A percentile compares a stretch with the other conserved stretches of the same genome.
These are phyloP conservation scores for Raphidocelis subcapitata DNA, from an alignment of 139 green algal genomes.

Conservation along the genomic window DNA sequence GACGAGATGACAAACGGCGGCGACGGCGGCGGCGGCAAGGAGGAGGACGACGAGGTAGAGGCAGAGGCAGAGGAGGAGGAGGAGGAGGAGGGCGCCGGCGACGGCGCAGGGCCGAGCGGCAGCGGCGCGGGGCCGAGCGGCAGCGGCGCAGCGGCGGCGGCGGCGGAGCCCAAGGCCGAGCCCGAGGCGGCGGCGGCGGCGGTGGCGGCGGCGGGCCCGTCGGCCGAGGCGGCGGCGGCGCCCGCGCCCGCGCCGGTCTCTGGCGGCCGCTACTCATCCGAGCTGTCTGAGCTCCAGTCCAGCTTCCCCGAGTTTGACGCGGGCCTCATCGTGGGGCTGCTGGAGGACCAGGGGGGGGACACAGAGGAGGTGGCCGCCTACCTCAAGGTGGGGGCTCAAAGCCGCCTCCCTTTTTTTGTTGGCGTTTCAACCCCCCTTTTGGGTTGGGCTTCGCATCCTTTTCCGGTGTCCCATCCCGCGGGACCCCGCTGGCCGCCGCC, in stretches of 20 bases:
- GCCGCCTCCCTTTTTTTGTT: too few species aligned
- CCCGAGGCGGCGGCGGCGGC: constrained; percentile 3
- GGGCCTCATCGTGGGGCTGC: constrained; percentile 52
- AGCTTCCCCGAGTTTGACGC: constrained; percentile 64
- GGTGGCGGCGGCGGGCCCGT: background rate
- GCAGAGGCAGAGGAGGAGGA: constrained; percentile 22
- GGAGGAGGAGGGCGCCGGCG: constrained; percentile 20
- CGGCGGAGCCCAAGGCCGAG: background rate
- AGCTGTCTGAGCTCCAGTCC: constrained; percentile 30
- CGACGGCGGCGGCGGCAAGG: background rate
- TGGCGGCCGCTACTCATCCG: constrained; percentile 22
- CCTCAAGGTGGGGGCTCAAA: constrained; percentile 36
- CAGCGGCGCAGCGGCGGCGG: background rate
- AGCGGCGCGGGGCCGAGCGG: background rate
- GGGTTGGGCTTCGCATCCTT: too few species aligned
- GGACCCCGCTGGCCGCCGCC: too few species aligned
- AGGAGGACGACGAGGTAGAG: constrained; percentile 12
- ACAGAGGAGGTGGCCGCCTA: constrained; percentile 41
- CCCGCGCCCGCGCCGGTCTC: background rate
- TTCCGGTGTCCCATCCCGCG: too few species aligned
- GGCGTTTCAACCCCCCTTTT: too few species aligned
- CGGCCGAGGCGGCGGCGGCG: background rate
- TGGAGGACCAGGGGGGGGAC: constrained; percentile 75
- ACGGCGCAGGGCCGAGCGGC: background rate
- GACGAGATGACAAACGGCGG: constrained; percentile 23